Evolutionary conservation across 306 rosid genomes (phyloP).

Genomic region (Sicyos baderoa): DNA sequence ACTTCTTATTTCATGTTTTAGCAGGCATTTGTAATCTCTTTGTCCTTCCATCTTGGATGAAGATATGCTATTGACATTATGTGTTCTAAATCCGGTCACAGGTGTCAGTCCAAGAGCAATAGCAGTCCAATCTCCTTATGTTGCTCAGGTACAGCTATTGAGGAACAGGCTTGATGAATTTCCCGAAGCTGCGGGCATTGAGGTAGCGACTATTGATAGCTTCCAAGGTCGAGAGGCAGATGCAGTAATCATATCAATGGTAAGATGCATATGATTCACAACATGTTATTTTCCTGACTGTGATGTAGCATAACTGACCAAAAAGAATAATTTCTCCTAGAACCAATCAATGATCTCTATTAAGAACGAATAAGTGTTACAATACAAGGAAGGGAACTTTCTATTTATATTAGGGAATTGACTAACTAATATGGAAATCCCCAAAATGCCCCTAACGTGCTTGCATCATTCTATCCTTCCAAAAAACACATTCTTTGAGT

Average conservation of each 20-base stretch:
- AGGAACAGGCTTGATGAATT: conserved; percentile 66
- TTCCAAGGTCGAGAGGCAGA: conserved; percentile 91
- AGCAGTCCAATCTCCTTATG: conserved; percentile 81
- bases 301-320: too few relatives aligned
- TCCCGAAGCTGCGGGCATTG: conserved; percentile 59
- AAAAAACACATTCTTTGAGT: too few relatives aligned
- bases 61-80: background rate
- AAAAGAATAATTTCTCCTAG: too few relatives aligned
- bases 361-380: too few relatives aligned
- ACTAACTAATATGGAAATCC: too few relatives aligned
- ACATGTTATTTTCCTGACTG: too few relatives aligned
- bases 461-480: too few relatives aligned
- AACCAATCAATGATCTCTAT: too few relatives aligned
- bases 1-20: too few relatives aligned
- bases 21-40: background rate
- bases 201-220: conserved; percentile 81
- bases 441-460: too few relatives aligned
- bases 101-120: conserved; percentile 65
- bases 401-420: too few relatives aligned
- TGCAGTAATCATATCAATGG: conserved; percentile 84
- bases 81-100: conserved; percentile 21
- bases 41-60: background rate
- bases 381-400: too few relatives aligned
- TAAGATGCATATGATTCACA: conserved; percentile 22
- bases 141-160: conserved; percentile 80